Conservation (phyloP, 768 basidiomycete genomes). For the Auricularia cornea region DNA sequence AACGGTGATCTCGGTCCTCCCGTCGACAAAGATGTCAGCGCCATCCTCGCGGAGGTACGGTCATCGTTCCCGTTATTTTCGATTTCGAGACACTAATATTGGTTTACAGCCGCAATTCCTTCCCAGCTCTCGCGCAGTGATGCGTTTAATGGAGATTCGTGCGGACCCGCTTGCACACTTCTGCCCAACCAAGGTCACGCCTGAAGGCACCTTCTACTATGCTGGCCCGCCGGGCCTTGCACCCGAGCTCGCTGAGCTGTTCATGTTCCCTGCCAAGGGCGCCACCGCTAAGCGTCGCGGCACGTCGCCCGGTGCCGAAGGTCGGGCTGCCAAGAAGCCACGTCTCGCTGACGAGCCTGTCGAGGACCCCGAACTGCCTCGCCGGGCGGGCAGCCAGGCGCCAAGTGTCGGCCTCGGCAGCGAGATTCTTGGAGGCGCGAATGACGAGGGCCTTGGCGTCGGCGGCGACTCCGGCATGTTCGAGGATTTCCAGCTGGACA, state of each 20-base stretch:
- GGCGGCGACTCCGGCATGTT: constrained; percentile 44
- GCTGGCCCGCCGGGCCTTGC: constrained; percentile 79
- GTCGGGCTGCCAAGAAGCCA: constrained; percentile 50
- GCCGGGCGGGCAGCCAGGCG: constrained; percentile 57
- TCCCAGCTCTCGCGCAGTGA: constrained; percentile 73
- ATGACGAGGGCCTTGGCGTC: constrained; percentile 34
- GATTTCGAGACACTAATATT: neutral
- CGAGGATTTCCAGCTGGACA: constrained; percentile 69
- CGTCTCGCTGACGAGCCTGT: constrained; percentile 43
- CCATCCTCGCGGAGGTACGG: constrained; percentile 55
- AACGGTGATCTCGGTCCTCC: constrained; percentile 44
- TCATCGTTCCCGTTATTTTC: neutral
- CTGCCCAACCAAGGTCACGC: constrained; percentile 69
- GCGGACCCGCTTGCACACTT: constrained; percentile 80
- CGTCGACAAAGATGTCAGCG: constrained; percentile 48
- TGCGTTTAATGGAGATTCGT: constrained; percentile 80
- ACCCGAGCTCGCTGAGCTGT: constrained; percentile 75
- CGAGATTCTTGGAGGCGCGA: constrained; percentile 46
- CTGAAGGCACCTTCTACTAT: constrained; percentile 61
- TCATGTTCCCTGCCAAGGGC: constrained; percentile 46
- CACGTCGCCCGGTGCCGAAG: constrained; percentile 44
- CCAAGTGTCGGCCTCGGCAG: constrained; percentile 52
- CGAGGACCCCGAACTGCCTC: constrained; percentile 63
- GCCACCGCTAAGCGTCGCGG: constrained; percentile 52
- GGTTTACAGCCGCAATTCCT: constrained; percentile 58